These are phyloP conservation scores for Phytophthora fragariaefolia DNA, from an alignment of 352 stramenopile species.

Conservation along the genomic window DNA sequence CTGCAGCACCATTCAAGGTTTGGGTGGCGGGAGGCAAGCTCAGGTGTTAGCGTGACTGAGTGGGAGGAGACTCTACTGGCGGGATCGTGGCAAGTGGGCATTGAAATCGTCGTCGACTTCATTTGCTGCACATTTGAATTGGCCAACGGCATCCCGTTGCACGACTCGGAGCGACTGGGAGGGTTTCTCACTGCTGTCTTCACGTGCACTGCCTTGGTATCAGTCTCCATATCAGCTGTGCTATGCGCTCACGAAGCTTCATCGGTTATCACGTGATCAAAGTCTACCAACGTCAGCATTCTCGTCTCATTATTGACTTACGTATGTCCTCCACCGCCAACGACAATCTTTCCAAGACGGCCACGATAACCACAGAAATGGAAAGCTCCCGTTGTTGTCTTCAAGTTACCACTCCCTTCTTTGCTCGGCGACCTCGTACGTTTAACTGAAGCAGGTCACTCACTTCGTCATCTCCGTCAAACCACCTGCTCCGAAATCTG, in stretches of 20 bases:
- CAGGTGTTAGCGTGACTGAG: neutral
- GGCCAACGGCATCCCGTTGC: constrained; percentile 29
- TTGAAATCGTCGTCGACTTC: constrained; percentile 38
- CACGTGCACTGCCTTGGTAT: constrained; percentile 8
- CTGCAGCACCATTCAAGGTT: constrained; percentile 28
- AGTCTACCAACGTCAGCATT: no score
- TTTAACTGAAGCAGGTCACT: neutral
- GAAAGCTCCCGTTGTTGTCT: neutral
- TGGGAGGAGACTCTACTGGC: constrained; percentile 4
- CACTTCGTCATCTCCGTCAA: neutral
- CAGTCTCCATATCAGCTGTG: constrained; percentile 4
- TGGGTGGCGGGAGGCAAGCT: constrained; percentile 16
- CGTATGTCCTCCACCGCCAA: no score
- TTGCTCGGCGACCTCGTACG: neutral
- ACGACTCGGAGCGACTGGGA: constrained; percentile 3
- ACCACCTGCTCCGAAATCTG: neutral
- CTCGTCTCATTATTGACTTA: constrained; percentile 4
- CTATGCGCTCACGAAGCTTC: neutral
- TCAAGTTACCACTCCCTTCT: neutral
- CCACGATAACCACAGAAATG: no score
- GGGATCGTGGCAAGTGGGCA: constrained; percentile 22
- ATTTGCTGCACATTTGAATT: constrained; percentile 34
- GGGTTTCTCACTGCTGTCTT: constrained; percentile 25
- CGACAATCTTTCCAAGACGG: neutral
- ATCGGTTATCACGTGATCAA: neutral